A percentile compares a stretch with the other conserved stretches of the same genome.
Conservation (phyloP, 2,329 filamentous ascomycete species). For the Neocucurbitaria cava region DNA sequence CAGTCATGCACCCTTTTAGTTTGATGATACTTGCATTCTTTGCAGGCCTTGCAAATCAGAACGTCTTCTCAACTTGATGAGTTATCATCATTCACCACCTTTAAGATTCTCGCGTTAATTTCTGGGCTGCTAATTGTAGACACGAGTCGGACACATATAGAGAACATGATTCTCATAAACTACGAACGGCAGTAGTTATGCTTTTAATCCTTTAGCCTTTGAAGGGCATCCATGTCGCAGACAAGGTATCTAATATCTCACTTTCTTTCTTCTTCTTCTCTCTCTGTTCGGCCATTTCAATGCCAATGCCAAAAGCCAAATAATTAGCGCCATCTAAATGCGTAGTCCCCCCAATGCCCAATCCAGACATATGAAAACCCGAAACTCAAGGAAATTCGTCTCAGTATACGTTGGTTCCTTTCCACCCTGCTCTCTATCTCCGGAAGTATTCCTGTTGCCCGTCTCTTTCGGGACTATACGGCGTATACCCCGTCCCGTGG, state of each 20-base stretch:
- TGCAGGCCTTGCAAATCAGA: no score
- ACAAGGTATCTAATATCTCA: not conserved
- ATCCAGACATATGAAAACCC: not conserved
- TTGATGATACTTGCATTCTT: no score
- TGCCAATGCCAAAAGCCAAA: no score
- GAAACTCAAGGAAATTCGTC: slow-evolving; percentile 11
- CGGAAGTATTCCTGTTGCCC: slow-evolving; percentile 32
- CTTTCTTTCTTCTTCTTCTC: not conserved
- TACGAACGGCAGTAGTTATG: no score
- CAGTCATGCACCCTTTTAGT: no score
- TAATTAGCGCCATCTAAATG: not conserved
- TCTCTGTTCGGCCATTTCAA: not conserved
- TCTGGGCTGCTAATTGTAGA: no score
- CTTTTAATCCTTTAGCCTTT: not conserved
- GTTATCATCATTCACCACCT: no score
- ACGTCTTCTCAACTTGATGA: no score
- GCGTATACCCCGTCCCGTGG: slow-evolving; percentile 27
- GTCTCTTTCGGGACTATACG: slow-evolving; percentile 37
- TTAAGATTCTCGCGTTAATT: no score
- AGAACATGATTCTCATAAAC: no score
- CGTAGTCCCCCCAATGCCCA: not conserved
- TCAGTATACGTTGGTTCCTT: not conserved
- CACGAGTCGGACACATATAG: no score
- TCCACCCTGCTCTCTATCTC: not conserved
- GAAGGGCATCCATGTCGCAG: not conserved